Conservation (phyloP, 768 basidiomycete genomes). For the Tulasnella sp. region DNA sequence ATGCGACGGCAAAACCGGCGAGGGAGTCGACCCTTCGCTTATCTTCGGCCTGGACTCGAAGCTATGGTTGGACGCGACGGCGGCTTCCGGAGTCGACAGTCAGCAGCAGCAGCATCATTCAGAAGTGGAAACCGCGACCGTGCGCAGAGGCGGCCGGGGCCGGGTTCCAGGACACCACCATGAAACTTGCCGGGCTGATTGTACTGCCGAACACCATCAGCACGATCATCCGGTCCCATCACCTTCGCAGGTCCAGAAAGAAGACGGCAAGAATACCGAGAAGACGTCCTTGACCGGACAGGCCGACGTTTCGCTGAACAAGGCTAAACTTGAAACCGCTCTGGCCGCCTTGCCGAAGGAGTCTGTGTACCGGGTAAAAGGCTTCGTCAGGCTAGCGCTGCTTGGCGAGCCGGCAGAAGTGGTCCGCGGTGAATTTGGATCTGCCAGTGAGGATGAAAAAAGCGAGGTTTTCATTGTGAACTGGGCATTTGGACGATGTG, state of each 20-base stretch:
- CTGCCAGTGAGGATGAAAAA: neutral
- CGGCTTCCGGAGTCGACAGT: conserved; percentile 30
- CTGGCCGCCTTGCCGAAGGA: conserved; percentile 61
- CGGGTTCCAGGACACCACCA: neutral
- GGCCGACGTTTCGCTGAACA: conserved; percentile 32
- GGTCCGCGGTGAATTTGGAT: neutral
- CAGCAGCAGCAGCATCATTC: conserved; percentile 52
- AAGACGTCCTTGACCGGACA: neutral
- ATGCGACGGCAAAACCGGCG: conserved; percentile 50
- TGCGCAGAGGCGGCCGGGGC: conserved; percentile 47
- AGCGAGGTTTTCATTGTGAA: conserved; percentile 60
- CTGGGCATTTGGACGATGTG: conserved; percentile 90
- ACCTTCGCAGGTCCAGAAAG: neutral
- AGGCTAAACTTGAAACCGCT: conserved; percentile 45
- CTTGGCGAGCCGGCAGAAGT: conserved; percentile 7
- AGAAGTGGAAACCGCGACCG: conserved; percentile 78
- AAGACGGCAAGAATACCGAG: neutral
- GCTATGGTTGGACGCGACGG: conserved; percentile 50
- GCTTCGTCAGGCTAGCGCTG: conserved; percentile 58
- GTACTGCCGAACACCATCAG: conserved; percentile 23
- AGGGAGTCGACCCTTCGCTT: conserved; percentile 67
- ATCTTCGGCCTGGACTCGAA: conserved; percentile 90
- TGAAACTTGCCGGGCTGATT: conserved; percentile 1
- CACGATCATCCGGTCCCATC: conserved; percentile 34
- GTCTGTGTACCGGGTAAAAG: conserved; percentile 77